Evolutionary conservation across 768 basidiomycete genomes (phyloP).

Genomic region (Podaxis carcinomalis): DNA sequence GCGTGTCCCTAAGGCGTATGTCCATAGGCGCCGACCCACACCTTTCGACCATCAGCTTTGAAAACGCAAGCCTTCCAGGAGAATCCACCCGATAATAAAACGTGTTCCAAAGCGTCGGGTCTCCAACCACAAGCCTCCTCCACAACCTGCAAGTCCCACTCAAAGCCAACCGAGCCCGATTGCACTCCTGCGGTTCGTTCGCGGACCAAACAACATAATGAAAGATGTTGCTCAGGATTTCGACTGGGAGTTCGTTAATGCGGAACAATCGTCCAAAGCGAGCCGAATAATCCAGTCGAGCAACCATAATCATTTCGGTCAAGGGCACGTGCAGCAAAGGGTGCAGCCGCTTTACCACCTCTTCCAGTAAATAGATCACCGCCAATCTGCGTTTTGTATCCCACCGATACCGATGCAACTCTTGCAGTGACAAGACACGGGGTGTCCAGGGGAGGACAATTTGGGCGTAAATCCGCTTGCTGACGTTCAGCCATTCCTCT

Average conservation of each 20-base stretch:
- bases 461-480: constrained; percentile 5
- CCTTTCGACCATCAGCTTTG: constrained; percentile 54
- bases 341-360: not conserved
- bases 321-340: not conserved
- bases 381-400: constrained; percentile 13
- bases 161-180: constrained; percentile 39
- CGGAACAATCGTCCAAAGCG: constrained; percentile 41
- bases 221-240: constrained; percentile 64
- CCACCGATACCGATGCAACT: constrained; percentile 7
- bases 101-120: constrained; percentile 58
- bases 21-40: constrained; percentile 53
- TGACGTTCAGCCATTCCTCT: constrained; percentile 7
- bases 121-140: constrained; percentile 43
- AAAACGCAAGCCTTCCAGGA: constrained; percentile 33
- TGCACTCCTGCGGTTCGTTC: constrained; percentile 27
- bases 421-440: constrained; percentile 10
- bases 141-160: constrained; percentile 59
- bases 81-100: constrained; percentile 54
- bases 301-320: constrained; percentile 26
- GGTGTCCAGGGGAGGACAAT: constrained; percentile 17
- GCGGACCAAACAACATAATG: constrained; percentile 56
- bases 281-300: constrained; percentile 27
- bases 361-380: constrained; percentile 18
- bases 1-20: constrained; percentile 51
- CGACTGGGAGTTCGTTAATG: constrained; percentile 58